Evolutionary conservation across 1,139 yeast genomes (phyloP).

Genomic region (Lodderomyces pseudojiufengensis): DNA sequence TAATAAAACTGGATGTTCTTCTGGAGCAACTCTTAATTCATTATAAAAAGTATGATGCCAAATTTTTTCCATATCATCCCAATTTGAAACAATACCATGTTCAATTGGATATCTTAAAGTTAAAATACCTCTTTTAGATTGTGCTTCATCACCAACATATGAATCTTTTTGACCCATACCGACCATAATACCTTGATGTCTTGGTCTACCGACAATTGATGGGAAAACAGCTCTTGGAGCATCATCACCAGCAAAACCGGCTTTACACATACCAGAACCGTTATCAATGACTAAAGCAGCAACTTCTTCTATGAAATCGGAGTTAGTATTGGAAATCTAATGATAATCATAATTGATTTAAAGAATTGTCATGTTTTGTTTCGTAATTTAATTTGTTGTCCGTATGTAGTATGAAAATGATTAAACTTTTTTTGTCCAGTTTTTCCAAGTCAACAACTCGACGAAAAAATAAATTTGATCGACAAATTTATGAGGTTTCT

Average conservation of each 20-base stretch:
- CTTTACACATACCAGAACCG: slow-evolving; percentile 99
- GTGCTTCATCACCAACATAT: slow-evolving; percentile 99
- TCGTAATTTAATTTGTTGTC: no score
- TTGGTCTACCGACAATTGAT: slow-evolving; percentile 99
- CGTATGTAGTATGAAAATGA: no score
- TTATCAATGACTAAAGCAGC: slow-evolving; percentile 92
- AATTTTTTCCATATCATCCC: slow-evolving; percentile 99
- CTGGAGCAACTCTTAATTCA: slow-evolving; percentile 98
- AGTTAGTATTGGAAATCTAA: slow-evolving; percentile 21
- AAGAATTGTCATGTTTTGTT: no score
- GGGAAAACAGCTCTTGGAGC: slow-evolving; percentile 99
- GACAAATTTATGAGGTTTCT: no score
- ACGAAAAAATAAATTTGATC: no score
- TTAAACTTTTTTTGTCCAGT: no score
- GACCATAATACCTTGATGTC: slow-evolving; percentile 99
- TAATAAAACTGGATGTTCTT: slow-evolving; percentile 96
- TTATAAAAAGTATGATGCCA: slow-evolving; percentile 99
- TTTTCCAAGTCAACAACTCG: no score
- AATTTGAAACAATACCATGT: slow-evolving; percentile 99
- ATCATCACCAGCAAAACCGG: slow-evolving; percentile 99
- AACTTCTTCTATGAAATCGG: slow-evolving; percentile 42
- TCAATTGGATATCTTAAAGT: slow-evolving; percentile 98
- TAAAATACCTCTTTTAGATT: slow-evolving; percentile 99
- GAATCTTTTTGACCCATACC: slow-evolving; percentile 99
- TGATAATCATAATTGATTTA: no score